Evolutionary conservation across 2,329 filamentous ascomycete species (phyloP).

Genomic region (Phymatotrichopsis omnivora): DNA sequence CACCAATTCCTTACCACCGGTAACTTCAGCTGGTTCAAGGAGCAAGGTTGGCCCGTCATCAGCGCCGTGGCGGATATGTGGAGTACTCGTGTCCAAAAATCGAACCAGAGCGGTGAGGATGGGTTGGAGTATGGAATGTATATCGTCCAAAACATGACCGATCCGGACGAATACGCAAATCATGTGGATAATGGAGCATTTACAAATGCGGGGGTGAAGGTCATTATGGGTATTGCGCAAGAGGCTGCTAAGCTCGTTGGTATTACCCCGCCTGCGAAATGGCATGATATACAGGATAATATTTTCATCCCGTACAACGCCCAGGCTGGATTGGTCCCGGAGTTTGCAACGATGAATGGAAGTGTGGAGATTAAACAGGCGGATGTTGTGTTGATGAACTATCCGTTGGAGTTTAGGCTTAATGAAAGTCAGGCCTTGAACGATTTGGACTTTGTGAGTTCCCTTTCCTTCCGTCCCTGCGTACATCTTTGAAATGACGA

Average conservation of each 20-base stretch:
- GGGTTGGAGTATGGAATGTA: constrained; percentile 39
- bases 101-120: constrained; percentile 32
- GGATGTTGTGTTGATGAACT: constrained; percentile 57
- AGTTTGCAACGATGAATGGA: constrained; percentile 57
- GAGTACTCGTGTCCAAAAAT: constrained; percentile 34
- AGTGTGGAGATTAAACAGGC: constrained; percentile 59
- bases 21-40: constrained; percentile 46
- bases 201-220: constrained; percentile 43
- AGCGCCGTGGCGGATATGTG: constrained; percentile 31
- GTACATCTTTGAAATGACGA: constrained; percentile 1
- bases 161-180: constrained; percentile 63
- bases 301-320: constrained; percentile 47
- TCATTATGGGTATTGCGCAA: constrained; percentile 46
- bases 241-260: constrained; percentile 48
- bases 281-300: constrained; percentile 46
- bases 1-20: constrained; percentile 53
- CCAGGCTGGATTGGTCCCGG: constrained; percentile 50
- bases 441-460: constrained; percentile 51
- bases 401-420: constrained; percentile 51
- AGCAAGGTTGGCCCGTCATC: constrained; percentile 34
- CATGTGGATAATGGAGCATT: constrained; percentile 57
- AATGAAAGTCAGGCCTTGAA: constrained; percentile 45
- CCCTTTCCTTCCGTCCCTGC: neutral
- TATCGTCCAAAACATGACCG: constrained; percentile 61
- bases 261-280: constrained; percentile 46